Evolutionary conservation across 495 filamentous ascomycete genomes (phyloP), one percentile per base, ranked within the genome.

Genomic region (Paragyromitra xinjiangensis): DNA sequence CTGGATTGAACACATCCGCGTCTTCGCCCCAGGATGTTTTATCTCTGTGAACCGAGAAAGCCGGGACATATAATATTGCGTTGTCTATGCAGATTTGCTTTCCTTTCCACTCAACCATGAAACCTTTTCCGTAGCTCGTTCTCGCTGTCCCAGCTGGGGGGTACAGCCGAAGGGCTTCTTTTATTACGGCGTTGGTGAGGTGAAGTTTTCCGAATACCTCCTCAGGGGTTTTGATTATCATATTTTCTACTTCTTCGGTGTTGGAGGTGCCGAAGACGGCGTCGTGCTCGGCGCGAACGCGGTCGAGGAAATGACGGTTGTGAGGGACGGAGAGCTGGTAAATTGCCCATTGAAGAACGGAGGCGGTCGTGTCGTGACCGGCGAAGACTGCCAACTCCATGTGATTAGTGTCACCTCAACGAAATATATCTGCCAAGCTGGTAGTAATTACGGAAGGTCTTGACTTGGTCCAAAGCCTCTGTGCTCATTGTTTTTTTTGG

Each of bases 131-230:
- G 2, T 75, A 55, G 16, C 78, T 56, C 0, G 70, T 76, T 64
- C 84, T 81, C 8, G 81, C 78, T n/a, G 78, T 80, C 16, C 72
- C 81, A 1, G 83, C 80, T 11, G 81, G 75, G 0, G 84, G 81
- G 58, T 80, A 84, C 2, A 87, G 70, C 14, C 85, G 82, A 2
- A 86, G 75, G 0, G 83, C 77, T 69, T 87, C 86, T 77, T 85
- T 86, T 55, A 86, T 83, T 14, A 78, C 42, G 34, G 72, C 68
- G 42, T 56, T 64, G 37, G 79, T 81, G 48, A 77, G 37, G 12
- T 62, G 24, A 12, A 79, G 64, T 34, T 50, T 50, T 34, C 64
- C 64, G 16, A 66, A 51, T n/a, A 66, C 44, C 50, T 66, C 64
- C 6, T 66, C 64, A 6, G 64, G 64, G 3, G 64, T 34, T 14